phyloP scores from a whole-genome alignment of 345 rosid genomes.

The Viola odorata region DNA sequence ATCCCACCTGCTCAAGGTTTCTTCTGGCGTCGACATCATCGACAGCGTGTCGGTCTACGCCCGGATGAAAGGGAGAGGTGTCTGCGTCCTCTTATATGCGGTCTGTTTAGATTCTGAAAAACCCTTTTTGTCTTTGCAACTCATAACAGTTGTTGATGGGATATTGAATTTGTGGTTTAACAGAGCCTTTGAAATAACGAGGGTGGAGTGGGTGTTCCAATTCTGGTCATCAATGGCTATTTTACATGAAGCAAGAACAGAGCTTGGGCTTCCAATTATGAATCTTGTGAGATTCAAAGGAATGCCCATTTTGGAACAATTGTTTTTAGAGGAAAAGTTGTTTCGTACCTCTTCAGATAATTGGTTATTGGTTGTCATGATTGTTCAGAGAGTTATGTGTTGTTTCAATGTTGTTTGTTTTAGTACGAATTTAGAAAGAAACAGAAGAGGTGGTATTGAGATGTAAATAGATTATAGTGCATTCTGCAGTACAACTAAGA shows the following conservation, averaged over 20 bases:
- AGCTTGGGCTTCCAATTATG: constrained; percentile 53
- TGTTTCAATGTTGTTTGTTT: too few relatives aligned
- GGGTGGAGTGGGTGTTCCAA: neutral
- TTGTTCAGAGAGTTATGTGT: neutral
- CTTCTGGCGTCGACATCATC: neutral
- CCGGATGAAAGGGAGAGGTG: neutral
- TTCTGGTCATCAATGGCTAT: neutral
- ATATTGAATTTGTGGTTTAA: too few relatives aligned
- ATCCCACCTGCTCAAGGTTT: neutral
- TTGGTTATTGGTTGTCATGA: constrained; percentile 27
- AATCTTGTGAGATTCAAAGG: constrained; percentile 59
- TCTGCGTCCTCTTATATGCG: neutral
- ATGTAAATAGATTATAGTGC: too few relatives aligned
- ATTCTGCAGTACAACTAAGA: too few relatives aligned
- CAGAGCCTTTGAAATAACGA: neutral
- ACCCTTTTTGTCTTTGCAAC: too few relatives aligned
- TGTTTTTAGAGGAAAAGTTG: constrained; percentile 64
- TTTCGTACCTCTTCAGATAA: constrained; percentile 64
- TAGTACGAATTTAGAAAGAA: too few relatives aligned
- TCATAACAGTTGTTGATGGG: too few relatives aligned
- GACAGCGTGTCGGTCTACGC: neutral
- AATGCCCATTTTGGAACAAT: constrained; percentile 60
- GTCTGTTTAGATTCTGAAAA: too few relatives aligned
- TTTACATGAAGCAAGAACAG: constrained; percentile 19
- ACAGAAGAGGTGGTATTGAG: too few relatives aligned